These are phyloP conservation scores for Wickerhamomyces chaumierensis DNA, from an alignment of 805 yeast genomes.

Conservation along the genomic window DNA sequence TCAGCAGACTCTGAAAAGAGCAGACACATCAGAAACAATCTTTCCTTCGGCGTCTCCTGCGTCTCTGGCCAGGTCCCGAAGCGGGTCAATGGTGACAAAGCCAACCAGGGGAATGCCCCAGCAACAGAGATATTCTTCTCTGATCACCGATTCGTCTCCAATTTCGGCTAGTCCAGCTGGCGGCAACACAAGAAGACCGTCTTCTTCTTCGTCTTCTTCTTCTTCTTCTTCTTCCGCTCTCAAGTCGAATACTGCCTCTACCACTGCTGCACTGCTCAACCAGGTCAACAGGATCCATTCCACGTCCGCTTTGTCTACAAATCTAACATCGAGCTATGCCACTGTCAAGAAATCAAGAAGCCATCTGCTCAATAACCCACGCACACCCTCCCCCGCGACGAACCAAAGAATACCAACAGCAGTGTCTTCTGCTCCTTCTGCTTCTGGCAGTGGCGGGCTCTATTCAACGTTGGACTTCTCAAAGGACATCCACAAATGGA, in stretches of 20 bases:
- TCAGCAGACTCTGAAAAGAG: no score
- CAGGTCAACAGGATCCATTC: constrained; percentile 8
- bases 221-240: not conserved
- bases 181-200: constrained; percentile 1
- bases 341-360: constrained; percentile 16
- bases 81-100: not conserved
- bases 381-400: no score
- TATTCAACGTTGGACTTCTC: constrained; percentile 19
- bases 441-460: no score
- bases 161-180: constrained; percentile 1
- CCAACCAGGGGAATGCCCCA: constrained; percentile 5
- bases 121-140: constrained; percentile 1
- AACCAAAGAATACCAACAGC: no score
- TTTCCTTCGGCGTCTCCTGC: no score
- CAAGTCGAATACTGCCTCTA: constrained; percentile 10
- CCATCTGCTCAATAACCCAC: constrained; percentile 6
- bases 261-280: constrained; percentile 14
- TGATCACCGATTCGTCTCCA: not conserved
- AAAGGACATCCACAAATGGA: constrained; percentile 3
- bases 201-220: no score
- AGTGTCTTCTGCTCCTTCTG: no score
- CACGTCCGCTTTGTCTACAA: not conserved
- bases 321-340: constrained; percentile 1
- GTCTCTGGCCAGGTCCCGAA: no score
- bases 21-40: no score